phyloP scores from a whole-genome alignment of 202 grass and related monocot species.

The Zoysia matrella region DNA sequence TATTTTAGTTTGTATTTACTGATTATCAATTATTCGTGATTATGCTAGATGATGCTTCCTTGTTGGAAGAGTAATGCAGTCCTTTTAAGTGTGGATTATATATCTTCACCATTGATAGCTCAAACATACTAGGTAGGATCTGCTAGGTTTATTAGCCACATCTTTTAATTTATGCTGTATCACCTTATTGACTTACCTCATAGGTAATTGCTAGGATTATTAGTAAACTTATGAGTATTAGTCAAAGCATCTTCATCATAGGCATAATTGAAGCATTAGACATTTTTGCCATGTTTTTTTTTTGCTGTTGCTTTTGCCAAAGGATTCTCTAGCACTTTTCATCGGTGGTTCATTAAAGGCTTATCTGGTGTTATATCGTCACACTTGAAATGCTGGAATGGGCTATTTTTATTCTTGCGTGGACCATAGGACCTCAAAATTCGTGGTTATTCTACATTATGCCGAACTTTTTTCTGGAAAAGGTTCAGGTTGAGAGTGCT shows the following conservation, averaged over 20 bases:
- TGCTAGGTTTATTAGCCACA: neutral
- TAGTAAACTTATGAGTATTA: neutral
- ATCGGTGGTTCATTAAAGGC: neutral
- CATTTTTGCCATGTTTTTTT: neutral
- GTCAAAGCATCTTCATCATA: neutral
- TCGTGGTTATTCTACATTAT: neutral
- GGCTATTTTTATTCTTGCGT: neutral
- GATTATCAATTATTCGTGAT: neutral
- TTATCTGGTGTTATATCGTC: neutral
- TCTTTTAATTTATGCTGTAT: constrained; percentile 3
- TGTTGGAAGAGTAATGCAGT: neutral
- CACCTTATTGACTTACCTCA: neutral
- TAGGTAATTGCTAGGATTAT: neutral
- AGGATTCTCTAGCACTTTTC: neutral
- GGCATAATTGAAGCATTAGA: neutral
- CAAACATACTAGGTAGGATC: neutral
- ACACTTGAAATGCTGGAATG: neutral
- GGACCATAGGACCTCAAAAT: too few relatives aligned
- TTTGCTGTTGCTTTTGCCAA: neutral
- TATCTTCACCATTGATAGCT: neutral
- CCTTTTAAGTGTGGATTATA: neutral
- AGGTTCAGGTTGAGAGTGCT: neutral
- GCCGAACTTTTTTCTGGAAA: neutral
- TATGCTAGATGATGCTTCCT: constrained; percentile 1
- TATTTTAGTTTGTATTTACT: neutral